These are phyloP conservation scores for Brassica incana DNA, from an alignment of 345 rosid species.

Conservation along the genomic window DNA sequence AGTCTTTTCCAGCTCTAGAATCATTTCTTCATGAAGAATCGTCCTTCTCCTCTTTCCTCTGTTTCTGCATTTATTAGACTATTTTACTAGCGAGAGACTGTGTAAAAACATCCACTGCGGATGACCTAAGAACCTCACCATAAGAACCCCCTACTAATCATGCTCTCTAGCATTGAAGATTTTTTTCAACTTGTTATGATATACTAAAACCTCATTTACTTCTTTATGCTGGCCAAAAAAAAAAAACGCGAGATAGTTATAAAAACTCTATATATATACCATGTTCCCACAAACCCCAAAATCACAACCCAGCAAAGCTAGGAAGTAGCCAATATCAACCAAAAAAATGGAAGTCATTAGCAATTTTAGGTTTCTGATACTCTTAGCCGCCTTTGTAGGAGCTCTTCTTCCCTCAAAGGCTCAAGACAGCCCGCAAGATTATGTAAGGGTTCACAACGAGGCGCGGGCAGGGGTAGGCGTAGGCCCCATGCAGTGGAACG, in stretches of 20 bases:
- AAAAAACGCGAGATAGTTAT: background rate
- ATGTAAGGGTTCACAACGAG: slow-evolving; percentile 20
- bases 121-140: too few relatives aligned
- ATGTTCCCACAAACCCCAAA: background rate
- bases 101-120: too few relatives aligned
- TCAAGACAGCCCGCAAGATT: slow-evolving; percentile 33
- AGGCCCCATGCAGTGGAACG: slow-evolving; percentile 26
- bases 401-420: slow-evolving; percentile 15
- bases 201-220: background rate
- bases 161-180: background rate
- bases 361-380: background rate
- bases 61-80: too few relatives aligned
- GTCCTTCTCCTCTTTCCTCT: too few relatives aligned
- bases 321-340: background rate
- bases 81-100: too few relatives aligned
- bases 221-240: background rate
- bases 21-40: too few relatives aligned
- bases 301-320: slow-evolving; percentile 7
- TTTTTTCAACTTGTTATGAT: background rate
- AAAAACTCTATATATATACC: slow-evolving; percentile 20
- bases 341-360: background rate
- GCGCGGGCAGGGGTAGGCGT: slow-evolving; percentile 18
- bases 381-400: slow-evolving; percentile 11
- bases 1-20: too few relatives aligned
- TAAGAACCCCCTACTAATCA: too few relatives aligned